Evolutionary conservation across 2,329 filamentous ascomycete genomes (phyloP), one percentile per base, ranked within the genome.

Genomic region (Exophiala sideris): DNA sequence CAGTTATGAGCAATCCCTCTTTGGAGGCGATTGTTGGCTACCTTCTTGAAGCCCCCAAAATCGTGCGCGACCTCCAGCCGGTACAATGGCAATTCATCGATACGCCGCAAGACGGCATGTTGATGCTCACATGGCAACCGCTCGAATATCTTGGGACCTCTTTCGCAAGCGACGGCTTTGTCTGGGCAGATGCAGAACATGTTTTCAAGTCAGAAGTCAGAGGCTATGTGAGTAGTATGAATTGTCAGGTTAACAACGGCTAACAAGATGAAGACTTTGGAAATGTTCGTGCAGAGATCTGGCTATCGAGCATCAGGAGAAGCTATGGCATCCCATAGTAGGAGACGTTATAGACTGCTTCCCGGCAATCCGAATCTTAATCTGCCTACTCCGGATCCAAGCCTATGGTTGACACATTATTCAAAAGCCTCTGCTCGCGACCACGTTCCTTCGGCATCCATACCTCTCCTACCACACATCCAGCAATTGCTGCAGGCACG

Each of bases 31-130:
- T 92, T 21, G 86, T 90, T 57, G 86, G 89, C 66, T 92, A 89
- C 79, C 82, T 97, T 57, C 79, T 91, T 67, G 83, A 85, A 65
- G 91, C 91, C 36, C 89, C 91, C 7, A 87, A 89, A 67, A 87
- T 96, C 58, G 87, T 91, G 63, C 88, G 89, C 70, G 87, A 95
- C 67, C 79, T 85, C 60, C 86, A 91, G 45, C 84, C 92, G 2
- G 91, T 99, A 79, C 89, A 87, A 73, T 99, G 92, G 92, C 91
- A 88, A 42, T 96, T 92, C 70, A 82, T 97, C 52, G 85, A 94
- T 64, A 82, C 84, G 49, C 92, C 92, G 9, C 80, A 80, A 48
- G 89, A 95, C 71, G 91, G 91, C 52, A 87, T 86, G 7, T 81
- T 96, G 41, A 82, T 94, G 68, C 78, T 97, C 59, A 87, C 88